phyloP scores from a whole-genome alignment of 2,329 filamentous ascomycete species.

The Ophiostoma himal-ulmi region DNA sequence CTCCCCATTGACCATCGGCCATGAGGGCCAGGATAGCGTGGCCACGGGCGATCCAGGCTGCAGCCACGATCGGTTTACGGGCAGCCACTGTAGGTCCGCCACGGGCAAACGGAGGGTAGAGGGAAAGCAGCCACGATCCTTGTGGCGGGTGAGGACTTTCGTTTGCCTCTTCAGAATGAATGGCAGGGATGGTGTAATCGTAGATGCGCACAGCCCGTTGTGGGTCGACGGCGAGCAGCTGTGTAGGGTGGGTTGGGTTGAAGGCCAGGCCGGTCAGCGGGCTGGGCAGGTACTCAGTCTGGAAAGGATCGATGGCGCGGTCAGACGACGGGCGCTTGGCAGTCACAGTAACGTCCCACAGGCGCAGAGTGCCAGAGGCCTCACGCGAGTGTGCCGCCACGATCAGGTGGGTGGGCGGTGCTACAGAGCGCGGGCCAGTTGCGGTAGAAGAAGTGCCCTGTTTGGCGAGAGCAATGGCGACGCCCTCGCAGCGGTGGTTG shows the following conservation, averaged over 20 bases:
- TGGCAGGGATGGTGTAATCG: conserved; percentile 51
- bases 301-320: conserved; percentile 46
- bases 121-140: conserved; percentile 59
- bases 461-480: conserved; percentile 44
- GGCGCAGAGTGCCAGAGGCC: conserved; percentile 51
- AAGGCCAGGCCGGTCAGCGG: conserved; percentile 54
- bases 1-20: conserved; percentile 61
- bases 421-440: conserved; percentile 29
- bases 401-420: conserved; percentile 40
- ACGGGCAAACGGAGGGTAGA: conserved; percentile 53
- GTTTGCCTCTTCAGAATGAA: conserved; percentile 46
- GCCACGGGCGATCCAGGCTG: conserved; percentile 57
- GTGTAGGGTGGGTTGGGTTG: conserved; percentile 53
- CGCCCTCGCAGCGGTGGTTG: conserved; percentile 46
- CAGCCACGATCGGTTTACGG: conserved; percentile 57
- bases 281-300: conserved; percentile 52
- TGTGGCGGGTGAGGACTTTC: conserved; percentile 50
- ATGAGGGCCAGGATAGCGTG: conserved; percentile 54
- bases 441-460: conserved; percentile 18
- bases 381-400: conserved; percentile 56
- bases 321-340: conserved; percentile 27
- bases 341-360: conserved; percentile 54
- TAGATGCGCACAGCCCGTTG: conserved; percentile 56
- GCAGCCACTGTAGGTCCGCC: conserved; percentile 38
- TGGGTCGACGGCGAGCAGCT: conserved; percentile 52